These are phyloP conservation scores for Mycena citricolor DNA, from an alignment of 1,284 basidiomycete species.

Conservation along the genomic window DNA sequence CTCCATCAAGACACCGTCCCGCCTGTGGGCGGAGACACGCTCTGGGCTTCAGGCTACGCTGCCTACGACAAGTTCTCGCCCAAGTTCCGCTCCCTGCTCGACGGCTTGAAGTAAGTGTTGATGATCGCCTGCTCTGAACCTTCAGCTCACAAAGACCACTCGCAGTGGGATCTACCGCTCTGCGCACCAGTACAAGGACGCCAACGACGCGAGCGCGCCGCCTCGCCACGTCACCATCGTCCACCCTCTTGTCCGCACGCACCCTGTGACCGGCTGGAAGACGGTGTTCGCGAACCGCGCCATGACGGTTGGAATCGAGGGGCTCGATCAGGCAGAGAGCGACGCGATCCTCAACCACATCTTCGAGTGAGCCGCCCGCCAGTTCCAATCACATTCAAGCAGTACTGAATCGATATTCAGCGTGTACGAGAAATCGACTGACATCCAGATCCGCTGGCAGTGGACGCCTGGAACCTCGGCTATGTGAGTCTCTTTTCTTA, in stretches of 20 bases:
- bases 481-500: conserved; percentile 30
- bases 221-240: conserved; percentile 19
- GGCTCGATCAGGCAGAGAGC: conserved; percentile 18
- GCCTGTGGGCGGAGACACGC: conserved; percentile 48
- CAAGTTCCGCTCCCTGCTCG: conserved; percentile 54
- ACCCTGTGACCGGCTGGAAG: conserved; percentile 70
- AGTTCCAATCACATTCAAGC: neutral
- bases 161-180: conserved; percentile 21
- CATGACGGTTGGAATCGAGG: conserved; percentile 23
- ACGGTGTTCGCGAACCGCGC: conserved; percentile 59
- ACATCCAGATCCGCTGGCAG: conserved; percentile 24
- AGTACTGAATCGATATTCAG: conserved; percentile 3
- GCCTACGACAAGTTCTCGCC: conserved; percentile 36
- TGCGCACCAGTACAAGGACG: conserved; percentile 22
- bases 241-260: conserved; percentile 38
- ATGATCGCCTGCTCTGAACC: neutral
- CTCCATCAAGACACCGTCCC: conserved; percentile 27
- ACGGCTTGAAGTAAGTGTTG: conserved; percentile 42
- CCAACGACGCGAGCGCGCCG: conserved; percentile 16
- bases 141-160: neutral
- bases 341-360: conserved; percentile 24
- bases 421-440: conserved; percentile 23
- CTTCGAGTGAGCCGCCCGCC: conserved; percentile 11
- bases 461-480: conserved; percentile 26
- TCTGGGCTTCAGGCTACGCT: conserved; percentile 33